Evolutionary conservation across 345 rosid species (phyloP), one percentile per base, ranked within the genome.

Genomic region (Aegle marmelos): DNA sequence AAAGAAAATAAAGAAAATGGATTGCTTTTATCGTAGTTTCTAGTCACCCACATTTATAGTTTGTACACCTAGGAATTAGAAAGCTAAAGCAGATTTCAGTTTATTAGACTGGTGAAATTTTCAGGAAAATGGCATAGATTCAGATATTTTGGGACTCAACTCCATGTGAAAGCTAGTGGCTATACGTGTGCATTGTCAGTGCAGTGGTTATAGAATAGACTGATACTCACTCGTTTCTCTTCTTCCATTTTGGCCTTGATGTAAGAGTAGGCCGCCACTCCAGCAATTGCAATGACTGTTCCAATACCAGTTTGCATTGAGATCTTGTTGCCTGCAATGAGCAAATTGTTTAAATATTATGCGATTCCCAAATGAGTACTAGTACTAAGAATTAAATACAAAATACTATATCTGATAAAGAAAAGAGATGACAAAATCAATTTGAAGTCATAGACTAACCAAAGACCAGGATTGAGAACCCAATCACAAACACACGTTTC

Each of bases 401-500:
- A 45, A 45, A 13, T 45, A 45, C 17, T 45, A 45, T 41, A 9
- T 41, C 2, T 45, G 50, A 13, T 60, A 19, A 7, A 14, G 25
- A 17, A 73, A 21, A 19, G 16, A 6, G 17, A 56, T 19, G 8
- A 13, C 2, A n/a, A 6, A 17, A 36, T 27, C 13, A 31, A 66
- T 16, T 5, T 30, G 9, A 62, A 50, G 7, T 3, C 41, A 4
- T 53, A 27, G 27, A 60, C 79, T 85, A 84, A 95, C 99, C 99
- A 57, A 95, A 93, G 82, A 78, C 53, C 28, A 95, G 31, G 81
- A 95, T 93, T 60, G 99, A 91, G 90, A 95, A 95, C 50, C 97
- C 99, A 21, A 95, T 95, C 71, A 95, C 99, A 61, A 95, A 93
- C 59, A 93, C 99, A 81, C 99, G 96, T 84, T 95, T 95, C 87